phyloP scores from a whole-genome alignment of 805 yeast species.

The Suhomyces prunicola region DNA sequence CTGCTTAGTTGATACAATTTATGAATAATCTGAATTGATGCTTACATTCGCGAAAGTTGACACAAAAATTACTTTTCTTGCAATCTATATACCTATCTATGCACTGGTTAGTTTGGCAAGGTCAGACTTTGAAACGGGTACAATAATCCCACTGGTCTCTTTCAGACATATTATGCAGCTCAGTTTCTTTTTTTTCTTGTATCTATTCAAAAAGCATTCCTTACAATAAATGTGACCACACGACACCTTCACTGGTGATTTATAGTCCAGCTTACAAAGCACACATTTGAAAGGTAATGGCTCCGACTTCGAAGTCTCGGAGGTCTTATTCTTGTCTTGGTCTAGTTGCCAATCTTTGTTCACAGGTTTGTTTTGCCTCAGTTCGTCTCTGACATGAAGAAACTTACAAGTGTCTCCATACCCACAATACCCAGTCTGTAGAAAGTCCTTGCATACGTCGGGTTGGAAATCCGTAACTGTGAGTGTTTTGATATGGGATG shows the following conservation, averaged over 20 bases:
- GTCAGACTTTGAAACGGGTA: conserved; percentile 43
- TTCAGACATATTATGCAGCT: conserved; percentile 56
- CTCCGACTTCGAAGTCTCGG: conserved; percentile 15
- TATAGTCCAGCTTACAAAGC: conserved; percentile 55
- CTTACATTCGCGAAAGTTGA: neutral
- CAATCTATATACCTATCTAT: neutral
- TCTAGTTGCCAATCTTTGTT: conserved; percentile 64
- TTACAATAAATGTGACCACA: conserved; percentile 69
- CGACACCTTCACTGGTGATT: conserved; percentile 51
- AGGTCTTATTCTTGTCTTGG: conserved; percentile 12
- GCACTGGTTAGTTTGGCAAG: conserved; percentile 3
- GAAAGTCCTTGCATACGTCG: conserved; percentile 90
- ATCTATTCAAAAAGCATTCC: conserved; percentile 51
- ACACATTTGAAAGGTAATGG: conserved; percentile 57
- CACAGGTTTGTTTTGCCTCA: conserved; percentile 64
- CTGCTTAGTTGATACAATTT: neutral
- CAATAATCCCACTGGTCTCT: conserved; percentile 59
- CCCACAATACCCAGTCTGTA: conserved; percentile 92
- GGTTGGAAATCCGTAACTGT: conserved; percentile 83
- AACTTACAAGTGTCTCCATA: conserved; percentile 97
- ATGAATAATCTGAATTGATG: neutral
- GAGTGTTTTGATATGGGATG: conserved; percentile 53
- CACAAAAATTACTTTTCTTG: neutral
- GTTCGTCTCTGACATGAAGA: conserved; percentile 85
- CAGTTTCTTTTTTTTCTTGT: conserved; percentile 34